Evolutionary conservation across 192 early-diverging fungal species (phyloP).

Genomic region (Entophlyctis luteolus): DNA sequence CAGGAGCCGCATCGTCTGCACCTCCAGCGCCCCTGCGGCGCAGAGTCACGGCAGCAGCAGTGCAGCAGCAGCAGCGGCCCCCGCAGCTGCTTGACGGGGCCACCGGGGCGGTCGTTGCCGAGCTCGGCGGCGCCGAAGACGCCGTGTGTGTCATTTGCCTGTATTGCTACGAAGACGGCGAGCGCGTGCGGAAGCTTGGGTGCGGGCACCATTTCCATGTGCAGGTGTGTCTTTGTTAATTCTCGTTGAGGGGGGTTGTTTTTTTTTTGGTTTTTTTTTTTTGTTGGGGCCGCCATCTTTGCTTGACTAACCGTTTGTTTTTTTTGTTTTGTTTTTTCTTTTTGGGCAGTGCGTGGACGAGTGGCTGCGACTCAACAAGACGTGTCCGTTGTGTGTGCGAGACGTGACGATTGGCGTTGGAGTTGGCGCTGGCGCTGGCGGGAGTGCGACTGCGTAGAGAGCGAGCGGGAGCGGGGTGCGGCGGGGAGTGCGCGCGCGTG

Average conservation of each 20-base stretch:
- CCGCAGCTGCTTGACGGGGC: neutral
- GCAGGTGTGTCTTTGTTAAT: too few relatives aligned
- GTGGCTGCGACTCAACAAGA: constrained; percentile 71
- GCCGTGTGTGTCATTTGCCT: constrained; percentile 77
- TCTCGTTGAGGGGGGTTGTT: too few relatives aligned
- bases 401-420: too few relatives aligned
- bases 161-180: constrained; percentile 69
- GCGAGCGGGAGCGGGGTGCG: too few relatives aligned
- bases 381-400: constrained; percentile 67
- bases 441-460: too few relatives aligned
- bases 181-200: constrained; percentile 66
- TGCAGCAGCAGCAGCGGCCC: neutral
- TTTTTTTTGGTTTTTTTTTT: neutral
- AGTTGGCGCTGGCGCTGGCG: too few relatives aligned
- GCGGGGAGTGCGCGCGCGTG: too few relatives aligned
- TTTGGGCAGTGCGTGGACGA: constrained; percentile 70
- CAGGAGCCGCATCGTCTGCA: neutral
- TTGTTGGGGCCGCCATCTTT: neutral
- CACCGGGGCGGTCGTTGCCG: neutral
- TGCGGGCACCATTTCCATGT: constrained; percentile 79
- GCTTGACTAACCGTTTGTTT: too few relatives aligned
- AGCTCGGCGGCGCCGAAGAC: constrained; percentile 46
- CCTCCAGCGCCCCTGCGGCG: neutral
- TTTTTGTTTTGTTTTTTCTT: neutral
- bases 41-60: neutral